phyloP scores from a whole-genome alignment of 2,329 filamentous ascomycete genomes.

The Paraphoma chrysanthemicola region DNA sequence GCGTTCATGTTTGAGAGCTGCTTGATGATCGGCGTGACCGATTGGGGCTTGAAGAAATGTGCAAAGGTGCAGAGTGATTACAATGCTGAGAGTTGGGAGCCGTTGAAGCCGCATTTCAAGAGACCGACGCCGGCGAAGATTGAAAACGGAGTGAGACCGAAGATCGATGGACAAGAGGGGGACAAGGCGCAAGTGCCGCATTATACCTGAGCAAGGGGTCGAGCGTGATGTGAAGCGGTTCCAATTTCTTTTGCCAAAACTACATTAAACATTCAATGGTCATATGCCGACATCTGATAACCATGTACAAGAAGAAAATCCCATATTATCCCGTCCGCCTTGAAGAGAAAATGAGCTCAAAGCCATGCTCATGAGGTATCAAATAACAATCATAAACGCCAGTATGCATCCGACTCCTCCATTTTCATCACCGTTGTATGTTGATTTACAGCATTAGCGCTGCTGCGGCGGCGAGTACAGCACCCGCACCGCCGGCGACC shows the following conservation, averaged over 20 bases:
- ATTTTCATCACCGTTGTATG: neutral
- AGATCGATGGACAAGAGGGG: neutral
- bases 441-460: constrained; percentile 34
- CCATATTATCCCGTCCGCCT: constrained; percentile 4
- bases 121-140: constrained; percentile 34
- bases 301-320: constrained; percentile 20
- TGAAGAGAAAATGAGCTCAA: neutral
- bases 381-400: constrained; percentile 23
- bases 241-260: neutral
- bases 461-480: constrained; percentile 28
- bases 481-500: constrained; percentile 28
- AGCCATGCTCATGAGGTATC: constrained; percentile 25
- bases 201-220: neutral
- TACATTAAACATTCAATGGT: constrained; percentile 6
- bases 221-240: no score
- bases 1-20: constrained; percentile 73
- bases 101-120: constrained; percentile 56
- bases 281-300: neutral
- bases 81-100: constrained; percentile 80
- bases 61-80: constrained; percentile 75
- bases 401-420: constrained; percentile 12
- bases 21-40: constrained; percentile 74
- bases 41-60: constrained; percentile 75
- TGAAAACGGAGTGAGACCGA: constrained; percentile 27
- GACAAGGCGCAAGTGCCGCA: constrained; percentile 10